Percentiles rank a stretch among this genome's conserved stretches.
These are phyloP conservation scores for Fusarium mexicanum DNA, from an alignment of 2,329 filamentous ascomycete species.

Conservation along the genomic window DNA sequence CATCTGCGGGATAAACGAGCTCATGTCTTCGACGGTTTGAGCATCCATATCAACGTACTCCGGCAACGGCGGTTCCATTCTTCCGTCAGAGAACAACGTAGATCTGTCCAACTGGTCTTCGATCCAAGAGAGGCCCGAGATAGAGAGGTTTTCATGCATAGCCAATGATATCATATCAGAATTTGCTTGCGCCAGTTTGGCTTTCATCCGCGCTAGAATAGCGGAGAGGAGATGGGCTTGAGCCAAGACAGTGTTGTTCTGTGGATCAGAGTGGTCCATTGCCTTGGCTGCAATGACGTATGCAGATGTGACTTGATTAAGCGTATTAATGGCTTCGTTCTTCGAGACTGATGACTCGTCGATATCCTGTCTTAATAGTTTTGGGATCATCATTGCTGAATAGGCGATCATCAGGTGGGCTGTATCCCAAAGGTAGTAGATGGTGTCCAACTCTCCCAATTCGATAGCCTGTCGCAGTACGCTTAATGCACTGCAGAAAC, in stretches of 20 bases:
- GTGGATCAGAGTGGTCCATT: neutral
- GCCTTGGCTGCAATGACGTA: neutral
- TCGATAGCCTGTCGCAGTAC: neutral
- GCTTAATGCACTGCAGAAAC: neutral
- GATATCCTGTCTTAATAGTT: neutral
- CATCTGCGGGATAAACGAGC: neutral
- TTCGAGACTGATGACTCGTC: neutral
- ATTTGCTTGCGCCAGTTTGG: neutral
- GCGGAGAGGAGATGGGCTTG: neutral
- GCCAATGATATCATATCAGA: fast-evolving
- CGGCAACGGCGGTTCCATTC: neutral
- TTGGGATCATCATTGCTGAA: neutral
- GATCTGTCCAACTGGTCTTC: neutral
- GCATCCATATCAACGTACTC: neutral
- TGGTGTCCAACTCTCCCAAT: neutral
- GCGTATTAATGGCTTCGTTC: neutral
- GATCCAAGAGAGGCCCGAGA: neutral
- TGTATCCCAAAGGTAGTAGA: slow-evolving; percentile 4
- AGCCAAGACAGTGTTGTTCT: neutral
- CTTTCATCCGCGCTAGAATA: neutral
- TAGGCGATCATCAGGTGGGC: neutral
- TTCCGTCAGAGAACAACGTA: neutral
- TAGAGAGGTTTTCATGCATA: neutral
- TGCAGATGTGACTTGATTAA: neutral
- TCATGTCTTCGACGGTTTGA: neutral